Evolutionary conservation across 345 rosid species (phyloP).

Genomic region (Stellera chamaejasme): DNA sequence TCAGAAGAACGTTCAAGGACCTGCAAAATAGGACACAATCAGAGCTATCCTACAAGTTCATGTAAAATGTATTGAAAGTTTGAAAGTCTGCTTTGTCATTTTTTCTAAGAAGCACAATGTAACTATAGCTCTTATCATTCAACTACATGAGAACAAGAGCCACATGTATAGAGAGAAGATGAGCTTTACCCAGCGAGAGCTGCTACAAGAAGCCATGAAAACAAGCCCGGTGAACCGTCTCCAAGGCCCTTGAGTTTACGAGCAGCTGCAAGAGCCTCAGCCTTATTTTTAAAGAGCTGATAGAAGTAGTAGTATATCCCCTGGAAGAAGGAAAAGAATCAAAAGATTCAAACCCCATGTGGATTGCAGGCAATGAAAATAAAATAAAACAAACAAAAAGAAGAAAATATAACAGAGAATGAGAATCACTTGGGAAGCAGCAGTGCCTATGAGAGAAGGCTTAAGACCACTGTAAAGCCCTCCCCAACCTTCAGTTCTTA

Average conservation of each 20-base stretch:
- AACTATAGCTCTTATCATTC: too few species aligned
- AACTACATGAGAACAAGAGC: too few species aligned
- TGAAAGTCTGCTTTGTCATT: too few species aligned
- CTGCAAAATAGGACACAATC: conserved; percentile 23
- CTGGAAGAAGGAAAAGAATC: conserved; percentile 23
- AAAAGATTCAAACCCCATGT: neutral
- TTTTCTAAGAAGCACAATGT: too few species aligned
- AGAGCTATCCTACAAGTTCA: too few species aligned
- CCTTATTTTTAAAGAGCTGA: conserved; percentile 58
- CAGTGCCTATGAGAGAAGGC: conserved; percentile 70
- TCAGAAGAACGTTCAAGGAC: conserved; percentile 57
- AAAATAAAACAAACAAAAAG: too few species aligned
- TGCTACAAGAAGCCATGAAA: conserved; percentile 68
- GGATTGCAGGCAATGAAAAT: neutral
- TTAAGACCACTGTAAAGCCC: conserved; percentile 65
- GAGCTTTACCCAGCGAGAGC: conserved; percentile 50
- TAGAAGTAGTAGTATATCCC: conserved; percentile 66
- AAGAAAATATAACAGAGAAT: neutral
- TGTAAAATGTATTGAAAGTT: too few species aligned
- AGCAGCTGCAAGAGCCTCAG: conserved; percentile 42
- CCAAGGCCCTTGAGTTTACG: conserved; percentile 42
- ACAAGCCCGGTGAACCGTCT: conserved; percentile 47
- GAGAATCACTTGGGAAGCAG: conserved; percentile 42
- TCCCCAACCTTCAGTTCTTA: conserved; percentile 51
- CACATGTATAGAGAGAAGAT: neutral